Percentiles rank a stretch among this genome's conserved stretches.
Evolutionary conservation across 2,329 filamentous ascomycete species (phyloP).

Genomic region (Fusarium buharicum): DNA sequence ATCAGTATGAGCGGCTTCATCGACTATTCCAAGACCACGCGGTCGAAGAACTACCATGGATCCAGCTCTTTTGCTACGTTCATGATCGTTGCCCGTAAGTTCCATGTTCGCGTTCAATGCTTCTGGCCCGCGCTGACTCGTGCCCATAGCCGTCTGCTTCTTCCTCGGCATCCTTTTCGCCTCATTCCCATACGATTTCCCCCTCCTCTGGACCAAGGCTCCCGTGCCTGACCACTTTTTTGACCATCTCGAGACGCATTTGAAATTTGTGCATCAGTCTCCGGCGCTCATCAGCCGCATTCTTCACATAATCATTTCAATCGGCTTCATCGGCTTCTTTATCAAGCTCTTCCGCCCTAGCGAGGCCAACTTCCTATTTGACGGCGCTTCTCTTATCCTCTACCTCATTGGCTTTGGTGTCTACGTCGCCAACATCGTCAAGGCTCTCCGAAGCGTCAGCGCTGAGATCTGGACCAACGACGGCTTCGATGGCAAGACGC

Average conservation of each 20-base stretch:
- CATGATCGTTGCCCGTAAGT: constrained; percentile 93
- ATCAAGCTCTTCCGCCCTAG: constrained; percentile 93
- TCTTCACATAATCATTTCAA: constrained; percentile 90
- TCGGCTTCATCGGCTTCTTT: constrained; percentile 88
- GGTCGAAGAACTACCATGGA: constrained; percentile 67
- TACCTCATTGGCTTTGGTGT: constrained; percentile 91
- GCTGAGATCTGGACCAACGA: constrained; percentile 70
- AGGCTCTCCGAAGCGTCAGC: constrained; percentile 86
- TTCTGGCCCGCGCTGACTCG: constrained; percentile 7
- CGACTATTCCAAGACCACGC: constrained; percentile 67
- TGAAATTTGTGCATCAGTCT: constrained; percentile 89
- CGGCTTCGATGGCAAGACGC: constrained; percentile 51
- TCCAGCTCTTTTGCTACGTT: constrained; percentile 90
- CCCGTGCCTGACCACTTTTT: constrained; percentile 75
- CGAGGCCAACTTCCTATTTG: constrained; percentile 96
- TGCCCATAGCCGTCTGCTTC: constrained; percentile 80
- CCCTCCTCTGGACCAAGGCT: constrained; percentile 81
- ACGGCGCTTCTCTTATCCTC: constrained; percentile 80
- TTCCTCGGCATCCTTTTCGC: constrained; percentile 98
- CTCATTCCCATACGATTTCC: constrained; percentile 94
- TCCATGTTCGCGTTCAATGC: constrained; percentile 15
- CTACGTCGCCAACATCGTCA: constrained; percentile 96
- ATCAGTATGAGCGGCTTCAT: constrained; percentile 53
- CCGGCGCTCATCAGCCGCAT: constrained; percentile 93
- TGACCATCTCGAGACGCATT: constrained; percentile 86